phyloP scores from a whole-genome alignment of 2,329 filamentous ascomycete species.

The Geosmithia morbida region DNA sequence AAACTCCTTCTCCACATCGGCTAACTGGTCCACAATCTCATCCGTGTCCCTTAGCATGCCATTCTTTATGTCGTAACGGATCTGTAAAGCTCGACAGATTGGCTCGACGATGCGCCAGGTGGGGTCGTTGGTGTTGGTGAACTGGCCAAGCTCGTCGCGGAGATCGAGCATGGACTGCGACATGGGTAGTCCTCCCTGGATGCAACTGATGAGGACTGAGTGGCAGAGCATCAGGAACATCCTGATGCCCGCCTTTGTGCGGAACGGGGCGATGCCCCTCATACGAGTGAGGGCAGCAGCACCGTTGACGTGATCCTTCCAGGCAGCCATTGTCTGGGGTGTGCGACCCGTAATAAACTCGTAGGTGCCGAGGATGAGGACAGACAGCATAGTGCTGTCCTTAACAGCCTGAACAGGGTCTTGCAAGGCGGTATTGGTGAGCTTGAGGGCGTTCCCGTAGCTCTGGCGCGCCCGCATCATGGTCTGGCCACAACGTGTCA shows the following conservation, averaged over 20 bases:
- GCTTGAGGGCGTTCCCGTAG: constrained; percentile 34
- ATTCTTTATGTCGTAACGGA: constrained; percentile 29
- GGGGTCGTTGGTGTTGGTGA: constrained; percentile 20
- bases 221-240: constrained; percentile 41
- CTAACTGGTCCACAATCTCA: constrained; percentile 19
- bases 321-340: constrained; percentile 30
- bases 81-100: constrained; percentile 28
- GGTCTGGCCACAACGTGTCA: constrained; percentile 23
- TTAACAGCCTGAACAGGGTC: constrained; percentile 26
- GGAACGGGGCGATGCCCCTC: constrained; percentile 31
- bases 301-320: constrained; percentile 38
- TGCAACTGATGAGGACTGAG: constrained; percentile 34
- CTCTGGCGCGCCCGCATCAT: constrained; percentile 32
- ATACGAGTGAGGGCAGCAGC: constrained; percentile 34
- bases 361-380: constrained; percentile 39
- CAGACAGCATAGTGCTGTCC: constrained; percentile 35
- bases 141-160: constrained; percentile 23
- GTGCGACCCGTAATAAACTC: constrained; percentile 35
- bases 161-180: constrained; percentile 31
- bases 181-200: constrained; percentile 32
- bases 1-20: constrained; percentile 27
- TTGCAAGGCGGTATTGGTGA: constrained; percentile 34
- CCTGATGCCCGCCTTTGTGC: constrained; percentile 26
- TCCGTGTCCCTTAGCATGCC: constrained; percentile 19
- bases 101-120: constrained; percentile 27